Conservation (phyloP, 495 filamentous ascomycete species). For the Aspergillus nanangensis region DNA sequence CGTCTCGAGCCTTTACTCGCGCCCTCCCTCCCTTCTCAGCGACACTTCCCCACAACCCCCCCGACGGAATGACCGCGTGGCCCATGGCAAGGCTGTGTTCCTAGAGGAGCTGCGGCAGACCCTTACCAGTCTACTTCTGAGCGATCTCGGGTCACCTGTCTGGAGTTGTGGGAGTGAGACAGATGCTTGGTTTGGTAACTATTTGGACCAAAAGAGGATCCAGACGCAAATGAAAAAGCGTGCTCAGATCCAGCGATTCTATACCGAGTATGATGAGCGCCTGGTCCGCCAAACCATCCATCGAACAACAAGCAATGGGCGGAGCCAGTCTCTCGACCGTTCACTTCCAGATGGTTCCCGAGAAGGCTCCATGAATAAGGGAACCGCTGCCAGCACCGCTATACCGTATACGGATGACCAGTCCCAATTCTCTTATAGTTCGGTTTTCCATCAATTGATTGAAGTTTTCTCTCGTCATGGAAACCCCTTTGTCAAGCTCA, state of each 20-base stretch:
- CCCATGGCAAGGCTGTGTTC: conserved; percentile 60
- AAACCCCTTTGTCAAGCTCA: conserved; percentile 82
- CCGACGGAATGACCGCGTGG: conserved; percentile 32
- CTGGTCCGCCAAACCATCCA: conserved; percentile 18
- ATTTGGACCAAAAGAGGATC: conserved; percentile 71
- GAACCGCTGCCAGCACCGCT: too few relatives aligned
- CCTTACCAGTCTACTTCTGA: conserved; percentile 78
- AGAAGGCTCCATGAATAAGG: too few relatives aligned
- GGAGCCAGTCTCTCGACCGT: conserved; percentile 32
- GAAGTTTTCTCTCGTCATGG: conserved; percentile 86
- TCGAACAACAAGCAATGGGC: conserved; percentile 18
- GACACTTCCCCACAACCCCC: conserved; percentile 29
- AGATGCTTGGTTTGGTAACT: conserved; percentile 80
- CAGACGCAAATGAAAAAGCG: conserved; percentile 65
- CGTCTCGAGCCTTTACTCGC: conserved; percentile 49
- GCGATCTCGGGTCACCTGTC: conserved; percentile 81
- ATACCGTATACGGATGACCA: too few relatives aligned
- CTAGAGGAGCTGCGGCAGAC: conserved; percentile 72
- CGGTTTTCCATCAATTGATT: conserved; percentile 74
- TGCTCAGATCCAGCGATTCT: conserved; percentile 46
- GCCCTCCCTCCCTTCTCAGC: conserved; percentile 42
- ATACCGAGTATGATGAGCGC: conserved; percentile 35
- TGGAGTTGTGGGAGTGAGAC: conserved; percentile 87
- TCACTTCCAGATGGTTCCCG: background rate
- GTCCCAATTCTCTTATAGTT: conserved; percentile 60